Evolutionary conservation across 257 asterid species (phyloP).

Genomic region (Solanum tarapatanum): DNA sequence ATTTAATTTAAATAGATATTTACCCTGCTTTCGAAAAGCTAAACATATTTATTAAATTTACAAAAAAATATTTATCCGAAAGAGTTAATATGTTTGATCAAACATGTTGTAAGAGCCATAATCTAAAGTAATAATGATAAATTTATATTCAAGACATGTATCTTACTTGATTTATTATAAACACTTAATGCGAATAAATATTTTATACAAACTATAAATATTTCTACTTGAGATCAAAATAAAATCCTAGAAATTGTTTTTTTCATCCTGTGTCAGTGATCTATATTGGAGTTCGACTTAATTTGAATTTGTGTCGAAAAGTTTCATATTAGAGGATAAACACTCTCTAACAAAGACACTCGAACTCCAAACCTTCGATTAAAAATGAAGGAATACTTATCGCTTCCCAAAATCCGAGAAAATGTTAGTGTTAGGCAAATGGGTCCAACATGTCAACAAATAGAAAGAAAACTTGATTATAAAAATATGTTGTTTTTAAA

Average conservation of each 20-base stretch:
- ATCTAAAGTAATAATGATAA: background rate
- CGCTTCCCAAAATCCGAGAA: accelerated
- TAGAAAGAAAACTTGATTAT: background rate
- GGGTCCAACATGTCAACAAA: background rate
- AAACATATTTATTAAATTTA: background rate
- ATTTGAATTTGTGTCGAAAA: too few relatives aligned
- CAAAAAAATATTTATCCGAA: background rate
- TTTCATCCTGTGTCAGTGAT: too few relatives aligned
- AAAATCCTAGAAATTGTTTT: background rate
- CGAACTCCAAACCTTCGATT: background rate
- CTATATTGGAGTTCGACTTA: background rate
- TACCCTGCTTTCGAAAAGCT: background rate
- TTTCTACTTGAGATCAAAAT: background rate
- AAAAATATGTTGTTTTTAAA: background rate
- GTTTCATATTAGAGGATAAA: too few relatives aligned
- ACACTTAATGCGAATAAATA: background rate
- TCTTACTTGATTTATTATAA: background rate
- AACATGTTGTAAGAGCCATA: background rate
- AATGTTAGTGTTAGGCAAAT: background rate
- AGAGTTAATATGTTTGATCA: background rate
- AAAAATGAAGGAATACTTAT: too few relatives aligned
- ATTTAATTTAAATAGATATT: background rate
- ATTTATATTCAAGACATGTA: background rate
- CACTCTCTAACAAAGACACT: too few relatives aligned
- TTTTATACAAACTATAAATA: background rate